These are phyloP conservation scores for Rhizophora apiculata DNA, from an alignment of 345 rosid species.

Conservation along the genomic window DNA sequence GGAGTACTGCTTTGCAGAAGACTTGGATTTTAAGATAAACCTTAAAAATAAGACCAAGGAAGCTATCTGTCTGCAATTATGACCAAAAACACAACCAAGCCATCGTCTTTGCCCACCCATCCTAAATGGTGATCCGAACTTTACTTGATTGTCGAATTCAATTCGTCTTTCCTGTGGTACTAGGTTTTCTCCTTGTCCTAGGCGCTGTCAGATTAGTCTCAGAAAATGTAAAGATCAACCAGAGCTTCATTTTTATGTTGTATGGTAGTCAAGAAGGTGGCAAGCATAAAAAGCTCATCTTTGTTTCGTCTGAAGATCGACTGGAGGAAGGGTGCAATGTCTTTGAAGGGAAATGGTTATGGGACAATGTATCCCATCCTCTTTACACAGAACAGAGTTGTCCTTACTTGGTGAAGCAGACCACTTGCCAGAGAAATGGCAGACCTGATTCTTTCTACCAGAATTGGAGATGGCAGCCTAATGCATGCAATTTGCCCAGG, in stretches of 20 bases:
- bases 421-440: conserved; percentile 73
- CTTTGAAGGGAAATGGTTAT: conserved; percentile 81
- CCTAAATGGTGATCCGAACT: conserved; percentile 36
- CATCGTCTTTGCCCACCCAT: not conserved
- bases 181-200: conserved; percentile 49
- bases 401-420: conserved; percentile 84
- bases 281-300: conserved; percentile 29
- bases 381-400: conserved; percentile 74
- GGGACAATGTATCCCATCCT: conserved; percentile 77
- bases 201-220: conserved; percentile 50
- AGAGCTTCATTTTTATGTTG: conserved; percentile 31
- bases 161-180: conserved; percentile 47
- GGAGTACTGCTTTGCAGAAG: conserved; percentile 6
- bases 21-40: conserved; percentile 43
- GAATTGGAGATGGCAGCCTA: conserved; percentile 90
- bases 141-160: conserved; percentile 49
- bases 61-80: not conserved
- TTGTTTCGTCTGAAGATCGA: conserved; percentile 51
- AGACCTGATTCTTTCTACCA: conserved; percentile 77
- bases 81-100: not conserved
- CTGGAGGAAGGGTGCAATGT: conserved; percentile 61
- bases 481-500: conserved; percentile 70
- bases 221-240: conserved; percentile 52
- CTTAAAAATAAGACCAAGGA: conserved; percentile 4
- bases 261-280: conserved; percentile 27